These are phyloP conservation scores for Parachaetomium inaequale DNA, from an alignment of 495 filamentous ascomycete species.

Conservation along the genomic window DNA sequence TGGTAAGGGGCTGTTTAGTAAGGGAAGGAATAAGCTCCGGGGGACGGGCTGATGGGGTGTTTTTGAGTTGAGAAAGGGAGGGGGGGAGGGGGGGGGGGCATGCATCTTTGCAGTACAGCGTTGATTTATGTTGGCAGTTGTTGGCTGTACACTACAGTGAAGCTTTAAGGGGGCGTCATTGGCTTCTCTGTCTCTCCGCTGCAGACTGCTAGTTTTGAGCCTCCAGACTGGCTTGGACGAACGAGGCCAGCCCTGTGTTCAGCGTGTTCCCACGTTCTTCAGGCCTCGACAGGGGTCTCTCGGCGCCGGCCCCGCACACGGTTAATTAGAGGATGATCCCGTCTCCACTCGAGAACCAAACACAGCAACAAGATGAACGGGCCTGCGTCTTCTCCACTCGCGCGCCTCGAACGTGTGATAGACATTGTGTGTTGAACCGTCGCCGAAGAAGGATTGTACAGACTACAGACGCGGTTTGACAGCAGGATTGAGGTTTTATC, in stretches of 20 bases:
- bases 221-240: background rate
- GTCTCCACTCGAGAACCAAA: background rate
- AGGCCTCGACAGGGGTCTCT: too few species aligned
- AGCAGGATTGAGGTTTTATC: too few species aligned
- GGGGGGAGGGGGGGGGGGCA: too few species aligned
- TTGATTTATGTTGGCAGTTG: background rate
- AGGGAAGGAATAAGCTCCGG: conserved; percentile 77
- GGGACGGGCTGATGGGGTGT: conserved; percentile 77
- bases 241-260: too few species aligned
- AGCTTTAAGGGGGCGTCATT: background rate
- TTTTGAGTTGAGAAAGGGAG: conserved; percentile 32
- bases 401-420: background rate
- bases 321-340: background rate
- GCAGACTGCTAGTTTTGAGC: background rate
- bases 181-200: background rate
- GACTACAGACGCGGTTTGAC: too few species aligned
- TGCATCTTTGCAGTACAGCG: too few species aligned
- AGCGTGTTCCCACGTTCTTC: too few species aligned
- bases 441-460: too few species aligned
- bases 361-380: background rate
- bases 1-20: conserved; percentile 81
- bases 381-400: background rate
- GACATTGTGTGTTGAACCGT: too few species aligned
- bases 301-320: background rate
- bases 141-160: background rate